Percentiles rank a stretch among this genome's conserved stretches.
phyloP scores from a whole-genome alignment of 495 filamentous ascomycete genomes.

The Penicillium cataractarum region DNA sequence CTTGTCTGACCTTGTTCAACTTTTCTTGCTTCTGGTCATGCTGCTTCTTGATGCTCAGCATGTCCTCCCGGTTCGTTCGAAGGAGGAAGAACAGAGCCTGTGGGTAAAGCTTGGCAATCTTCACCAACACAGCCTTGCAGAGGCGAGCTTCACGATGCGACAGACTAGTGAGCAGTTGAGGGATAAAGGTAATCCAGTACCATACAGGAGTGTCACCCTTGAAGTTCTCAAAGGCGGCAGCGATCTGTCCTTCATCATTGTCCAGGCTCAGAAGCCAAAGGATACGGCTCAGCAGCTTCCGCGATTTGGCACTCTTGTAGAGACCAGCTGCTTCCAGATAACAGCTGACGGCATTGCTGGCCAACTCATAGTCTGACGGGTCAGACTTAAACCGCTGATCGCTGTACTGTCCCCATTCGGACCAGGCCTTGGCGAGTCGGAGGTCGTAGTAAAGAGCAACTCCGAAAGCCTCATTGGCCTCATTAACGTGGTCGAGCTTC shows the following conservation, averaged over 20 bases:
- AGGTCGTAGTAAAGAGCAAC: constrained; percentile 94
- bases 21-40: constrained; percentile 80
- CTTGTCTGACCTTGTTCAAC: constrained; percentile 44
- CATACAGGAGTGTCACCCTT: constrained; percentile 95
- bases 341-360: constrained; percentile 89
- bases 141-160: constrained; percentile 88
- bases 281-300: constrained; percentile 92
- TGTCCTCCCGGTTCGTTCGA: constrained; percentile 92
- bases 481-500: constrained; percentile 83
- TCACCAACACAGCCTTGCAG: constrained; percentile 78
- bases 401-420: constrained; percentile 98
- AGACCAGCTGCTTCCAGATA: constrained; percentile 95
- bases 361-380: constrained; percentile 73
- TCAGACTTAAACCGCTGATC: constrained; percentile 93
- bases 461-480: constrained; percentile 92
- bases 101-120: constrained; percentile 93
- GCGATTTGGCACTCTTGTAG: constrained; percentile 95
- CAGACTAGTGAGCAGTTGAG: constrained; percentile 87
- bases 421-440: constrained; percentile 95
- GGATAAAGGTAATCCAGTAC: constrained; percentile 99
- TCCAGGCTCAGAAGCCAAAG: constrained; percentile 96
- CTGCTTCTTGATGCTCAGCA: constrained; percentile 85
- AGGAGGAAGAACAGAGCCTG: constrained; percentile 95
- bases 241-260: constrained; percentile 78
- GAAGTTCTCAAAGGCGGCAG: constrained; percentile 83